These are phyloP conservation scores for Sonneratia caseolaris DNA, from an alignment of 345 rosid species.

Conservation along the genomic window DNA sequence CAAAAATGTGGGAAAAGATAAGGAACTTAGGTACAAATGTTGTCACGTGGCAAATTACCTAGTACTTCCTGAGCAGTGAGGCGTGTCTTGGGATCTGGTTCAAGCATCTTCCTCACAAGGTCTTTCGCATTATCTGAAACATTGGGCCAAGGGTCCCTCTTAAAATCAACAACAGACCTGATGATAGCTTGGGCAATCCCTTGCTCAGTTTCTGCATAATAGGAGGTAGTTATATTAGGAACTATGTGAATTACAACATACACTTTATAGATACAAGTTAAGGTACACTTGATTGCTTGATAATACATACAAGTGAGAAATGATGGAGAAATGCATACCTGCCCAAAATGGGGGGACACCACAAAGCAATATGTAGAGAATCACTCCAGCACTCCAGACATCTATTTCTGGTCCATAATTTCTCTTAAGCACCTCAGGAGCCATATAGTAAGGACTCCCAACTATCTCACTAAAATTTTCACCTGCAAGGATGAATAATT, in stretches of 20 bases:
- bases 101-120: conserved; percentile 85
- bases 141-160: conserved; percentile 99
- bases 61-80: conserved; percentile 95
- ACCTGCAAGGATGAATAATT: conserved; percentile 34
- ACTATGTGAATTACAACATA: background rate
- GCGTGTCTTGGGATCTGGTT: conserved; percentile 76
- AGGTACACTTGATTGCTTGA: background rate
- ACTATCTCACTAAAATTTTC: conserved; percentile 84
- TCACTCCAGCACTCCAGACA: conserved; percentile 96
- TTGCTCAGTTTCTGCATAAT: conserved; percentile 83
- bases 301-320: background rate
- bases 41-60: conserved; percentile 31
- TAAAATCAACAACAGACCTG: conserved; percentile 67
- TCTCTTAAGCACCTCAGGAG: conserved; percentile 86
- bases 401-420: conserved; percentile 89
- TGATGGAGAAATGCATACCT: conserved; percentile 32
- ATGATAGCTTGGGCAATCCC: conserved; percentile 95
- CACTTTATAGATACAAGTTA: background rate
- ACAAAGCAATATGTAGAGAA: conserved; percentile 82
- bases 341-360: conserved; percentile 99
- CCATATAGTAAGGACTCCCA: conserved; percentile 99
- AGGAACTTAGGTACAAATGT: background rate
- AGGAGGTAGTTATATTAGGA: background rate
- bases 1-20: no score
- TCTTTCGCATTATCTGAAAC: conserved; percentile 85